A percentile compares a stretch with the other conserved stretches of the same genome.
phyloP scores from a whole-genome alignment of 805 yeast species.

The Wickerhamomyces bovis region DNA sequence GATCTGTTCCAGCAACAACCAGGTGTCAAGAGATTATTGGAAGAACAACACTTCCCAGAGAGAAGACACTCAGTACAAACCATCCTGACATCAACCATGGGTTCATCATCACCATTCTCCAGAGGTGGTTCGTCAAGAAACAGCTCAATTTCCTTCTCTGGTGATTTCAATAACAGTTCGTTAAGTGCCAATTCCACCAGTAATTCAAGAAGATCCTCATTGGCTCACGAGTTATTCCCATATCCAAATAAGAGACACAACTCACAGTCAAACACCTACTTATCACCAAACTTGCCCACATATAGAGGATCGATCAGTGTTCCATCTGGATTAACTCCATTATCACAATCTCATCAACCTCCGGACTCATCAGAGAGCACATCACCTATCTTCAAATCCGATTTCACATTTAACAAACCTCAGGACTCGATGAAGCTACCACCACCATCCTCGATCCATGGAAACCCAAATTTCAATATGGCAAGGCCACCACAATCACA shows the following conservation, averaged over 20 bases:
- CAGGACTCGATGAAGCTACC: conserved; percentile 5
- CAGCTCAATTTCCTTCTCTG: conserved; percentile 34
- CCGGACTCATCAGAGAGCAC: conserved; percentile 11
- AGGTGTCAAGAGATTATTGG: conserved; percentile 24
- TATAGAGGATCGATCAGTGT: conserved; percentile 20
- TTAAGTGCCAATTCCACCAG: conserved; percentile 23
- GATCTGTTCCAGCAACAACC: conserved; percentile 21
- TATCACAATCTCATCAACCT: conserved; percentile 9
- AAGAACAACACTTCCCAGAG: conserved; percentile 20
- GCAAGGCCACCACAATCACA: not conserved
- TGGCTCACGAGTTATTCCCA: conserved; percentile 40
- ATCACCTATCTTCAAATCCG: conserved; percentile 3
- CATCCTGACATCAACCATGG: conserved; percentile 17
- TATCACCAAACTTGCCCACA: conserved; percentile 19
- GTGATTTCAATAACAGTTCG: conserved; percentile 8
- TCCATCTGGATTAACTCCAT: conserved; percentile 18
- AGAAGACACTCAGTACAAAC: conserved; percentile 26
- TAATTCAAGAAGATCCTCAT: conserved; percentile 34
- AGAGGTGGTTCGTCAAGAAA: conserved; percentile 34
- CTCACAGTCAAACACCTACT: conserved; percentile 14
- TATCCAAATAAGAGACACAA: conserved; percentile 22
- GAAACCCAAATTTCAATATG: not conserved
- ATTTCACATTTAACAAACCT: conserved; percentile 2
- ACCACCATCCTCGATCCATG: conserved; percentile 7
- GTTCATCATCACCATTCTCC: conserved; percentile 28